Evolutionary conservation across 2,329 filamentous ascomycete genomes (phyloP).

Genomic region (Ophiosphaerella korrae): DNA sequence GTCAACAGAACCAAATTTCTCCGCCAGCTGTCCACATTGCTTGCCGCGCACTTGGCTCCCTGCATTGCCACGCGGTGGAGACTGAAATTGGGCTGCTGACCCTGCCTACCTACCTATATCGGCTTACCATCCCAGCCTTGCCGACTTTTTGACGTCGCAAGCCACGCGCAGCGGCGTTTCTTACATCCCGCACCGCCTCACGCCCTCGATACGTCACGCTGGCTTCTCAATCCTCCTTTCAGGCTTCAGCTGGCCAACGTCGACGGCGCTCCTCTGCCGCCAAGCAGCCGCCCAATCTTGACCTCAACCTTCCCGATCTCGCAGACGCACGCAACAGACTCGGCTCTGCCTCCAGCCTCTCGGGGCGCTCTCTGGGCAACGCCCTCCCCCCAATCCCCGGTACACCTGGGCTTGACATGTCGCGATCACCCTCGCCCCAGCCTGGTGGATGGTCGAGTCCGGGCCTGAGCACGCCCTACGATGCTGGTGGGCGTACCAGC

Average conservation of each 20-base stretch:
- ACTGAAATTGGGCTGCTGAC: constrained; percentile 7
- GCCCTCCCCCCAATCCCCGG: constrained; percentile 46
- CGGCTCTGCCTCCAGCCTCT: constrained; percentile 41
- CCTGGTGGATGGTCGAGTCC: constrained; percentile 90
- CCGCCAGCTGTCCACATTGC: constrained; percentile 36
- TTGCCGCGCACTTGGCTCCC: constrained; percentile 18
- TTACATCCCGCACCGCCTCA: constrained; percentile 31
- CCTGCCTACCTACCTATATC: not conserved
- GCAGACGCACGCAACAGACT: constrained; percentile 31
- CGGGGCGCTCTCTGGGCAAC: constrained; percentile 39
- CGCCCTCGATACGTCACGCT: constrained; percentile 40
- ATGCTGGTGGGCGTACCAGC: constrained; percentile 69
- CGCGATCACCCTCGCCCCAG: constrained; percentile 83
- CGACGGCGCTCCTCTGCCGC: constrained; percentile 49
- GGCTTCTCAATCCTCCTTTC: constrained; percentile 46
- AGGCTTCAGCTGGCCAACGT: constrained; percentile 46
- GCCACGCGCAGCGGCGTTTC: constrained; percentile 27
- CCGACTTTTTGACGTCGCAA: constrained; percentile 18
- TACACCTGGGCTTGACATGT: constrained; percentile 63
- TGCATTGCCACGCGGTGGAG: constrained; percentile 21
- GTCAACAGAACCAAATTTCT: constrained; percentile 17
- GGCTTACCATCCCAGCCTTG: constrained; percentile 14
- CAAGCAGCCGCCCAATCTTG: constrained; percentile 38
- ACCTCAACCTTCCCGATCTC: constrained; percentile 37
- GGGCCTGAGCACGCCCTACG: constrained; percentile 69